Percentiles rank a stretch among this genome's conserved stretches.
Evolutionary conservation across 345 rosid species (phyloP).

Genomic region (Carallia brachiata): DNA sequence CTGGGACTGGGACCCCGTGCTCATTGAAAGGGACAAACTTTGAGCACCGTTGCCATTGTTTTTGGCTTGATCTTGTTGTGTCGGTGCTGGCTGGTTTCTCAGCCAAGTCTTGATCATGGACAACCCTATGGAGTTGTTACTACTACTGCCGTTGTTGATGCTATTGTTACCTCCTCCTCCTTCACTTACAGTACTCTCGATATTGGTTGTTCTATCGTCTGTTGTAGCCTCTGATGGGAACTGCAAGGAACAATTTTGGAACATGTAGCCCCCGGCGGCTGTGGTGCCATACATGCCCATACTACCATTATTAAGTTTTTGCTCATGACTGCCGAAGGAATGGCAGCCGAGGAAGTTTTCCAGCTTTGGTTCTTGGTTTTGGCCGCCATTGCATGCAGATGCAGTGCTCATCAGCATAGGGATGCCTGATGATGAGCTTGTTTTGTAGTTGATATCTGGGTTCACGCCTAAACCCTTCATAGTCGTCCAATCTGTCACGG

Average conservation of each 20-base stretch:
- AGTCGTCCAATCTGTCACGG: conserved; percentile 31
- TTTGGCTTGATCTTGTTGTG: conserved; percentile 23
- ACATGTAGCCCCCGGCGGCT: conserved; percentile 9
- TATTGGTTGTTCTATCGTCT: conserved; percentile 12
- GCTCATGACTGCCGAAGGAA: conserved; percentile 16
- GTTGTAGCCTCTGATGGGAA: conserved; percentile 13
- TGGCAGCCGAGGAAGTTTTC: conserved; percentile 29
- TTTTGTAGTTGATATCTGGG: conserved; percentile 25
- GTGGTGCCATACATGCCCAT: neutral
- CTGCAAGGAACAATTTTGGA: conserved; percentile 20
- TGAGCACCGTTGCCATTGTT: conserved; percentile 36
- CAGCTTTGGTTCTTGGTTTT: conserved; percentile 21
- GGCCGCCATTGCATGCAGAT: conserved; percentile 19
- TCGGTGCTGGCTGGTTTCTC: conserved; percentile 53
- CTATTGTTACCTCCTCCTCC: neutral
- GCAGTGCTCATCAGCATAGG: conserved; percentile 23
- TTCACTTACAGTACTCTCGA: neutral
- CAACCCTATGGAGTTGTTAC: conserved; percentile 50
- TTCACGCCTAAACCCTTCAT: conserved; percentile 45
- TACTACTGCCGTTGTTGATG: neutral
- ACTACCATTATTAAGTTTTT: conserved; percentile 7
- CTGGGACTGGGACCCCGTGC: conserved; percentile 18
- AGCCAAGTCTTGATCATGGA: conserved; percentile 89
- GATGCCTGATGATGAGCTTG: conserved; percentile 25
- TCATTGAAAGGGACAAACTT: conserved; percentile 53